Evolutionary conservation across 495 filamentous ascomycete species (phyloP).

Genomic region (Saxophila tyrrhenica): DNA sequence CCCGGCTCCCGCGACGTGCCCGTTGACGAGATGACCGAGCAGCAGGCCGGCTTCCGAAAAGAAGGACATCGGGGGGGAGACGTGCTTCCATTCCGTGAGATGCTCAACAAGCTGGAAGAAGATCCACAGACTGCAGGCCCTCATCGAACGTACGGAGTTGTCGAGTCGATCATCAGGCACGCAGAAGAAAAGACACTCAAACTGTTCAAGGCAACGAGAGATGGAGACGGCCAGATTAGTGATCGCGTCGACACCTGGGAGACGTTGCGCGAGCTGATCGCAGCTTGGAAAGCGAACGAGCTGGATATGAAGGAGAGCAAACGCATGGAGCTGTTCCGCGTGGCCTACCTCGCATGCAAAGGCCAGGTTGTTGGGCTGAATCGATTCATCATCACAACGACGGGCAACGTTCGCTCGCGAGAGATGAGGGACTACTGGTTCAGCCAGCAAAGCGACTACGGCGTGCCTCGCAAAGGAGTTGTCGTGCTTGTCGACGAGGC

Average conservation of each 20-base stretch:
- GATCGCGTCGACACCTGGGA: conserved; percentile 1
- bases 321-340: not conserved
- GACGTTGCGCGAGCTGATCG: not conserved
- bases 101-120: not conserved
- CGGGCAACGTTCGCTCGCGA: conserved; percentile 1
- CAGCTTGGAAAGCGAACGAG: not conserved
- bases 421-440: conserved; percentile 2
- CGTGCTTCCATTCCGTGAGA: not conserved
- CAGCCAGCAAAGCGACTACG: not conserved
- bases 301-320: not conserved
- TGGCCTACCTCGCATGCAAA: conserved; percentile 1
- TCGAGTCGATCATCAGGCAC: not conserved
- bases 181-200: not conserved
- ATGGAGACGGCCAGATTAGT: not conserved
- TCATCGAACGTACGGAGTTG: not conserved
- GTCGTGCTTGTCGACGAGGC: conserved; percentile 11
- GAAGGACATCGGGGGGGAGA: not conserved
- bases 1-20: conserved; percentile 1
- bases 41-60: not conserved
- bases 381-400: conserved; percentile 8
- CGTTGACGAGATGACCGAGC: not conserved
- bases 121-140: not conserved
- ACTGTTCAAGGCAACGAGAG: not conserved
- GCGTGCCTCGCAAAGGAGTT: not conserved
- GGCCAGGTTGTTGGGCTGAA: not conserved